Evolutionary conservation across 2,329 filamentous ascomycete species (phyloP).

Genomic region (Colletotrichum salicis): DNA sequence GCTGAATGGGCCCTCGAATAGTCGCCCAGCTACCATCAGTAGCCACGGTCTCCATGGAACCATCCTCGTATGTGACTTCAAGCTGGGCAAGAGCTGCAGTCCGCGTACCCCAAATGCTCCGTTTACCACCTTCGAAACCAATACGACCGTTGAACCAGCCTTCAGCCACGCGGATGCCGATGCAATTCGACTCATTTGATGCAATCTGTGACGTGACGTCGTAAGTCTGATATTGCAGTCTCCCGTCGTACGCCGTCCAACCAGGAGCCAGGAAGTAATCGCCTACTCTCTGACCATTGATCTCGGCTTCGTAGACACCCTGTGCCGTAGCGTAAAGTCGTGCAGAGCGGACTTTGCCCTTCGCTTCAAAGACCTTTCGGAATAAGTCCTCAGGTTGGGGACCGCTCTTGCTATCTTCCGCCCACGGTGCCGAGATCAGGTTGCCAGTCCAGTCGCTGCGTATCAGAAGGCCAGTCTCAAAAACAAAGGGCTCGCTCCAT

Average conservation of each 20-base stretch:
- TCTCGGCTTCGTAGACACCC: slow-evolving; percentile 57
- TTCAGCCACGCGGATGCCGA: slow-evolving; percentile 55
- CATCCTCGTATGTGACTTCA: slow-evolving; percentile 12
- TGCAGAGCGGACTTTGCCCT: not conserved
- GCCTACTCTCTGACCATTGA: slow-evolving; percentile 57
- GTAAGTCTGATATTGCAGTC: slow-evolving; percentile 64
- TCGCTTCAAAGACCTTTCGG: slow-evolving; percentile 45
- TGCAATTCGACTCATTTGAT: slow-evolving; percentile 43
- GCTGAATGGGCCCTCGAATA: slow-evolving; percentile 13
- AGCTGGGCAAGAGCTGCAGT: slow-evolving; percentile 16
- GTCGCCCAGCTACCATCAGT: slow-evolving; percentile 10
- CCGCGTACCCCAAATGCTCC: slow-evolving; percentile 41
- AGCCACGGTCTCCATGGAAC: not conserved
- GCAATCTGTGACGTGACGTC: slow-evolving; percentile 57
- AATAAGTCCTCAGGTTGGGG: slow-evolving; percentile 38
- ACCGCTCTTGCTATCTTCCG: not conserved
- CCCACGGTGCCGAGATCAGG: not conserved
- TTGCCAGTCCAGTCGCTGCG: not conserved
- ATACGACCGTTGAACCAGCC: slow-evolving; percentile 55
- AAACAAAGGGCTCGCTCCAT: not conserved
- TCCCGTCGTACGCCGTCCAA: slow-evolving; percentile 61
- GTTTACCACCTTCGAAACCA: slow-evolving; percentile 23
- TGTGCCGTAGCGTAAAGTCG: slow-evolving; percentile 58
- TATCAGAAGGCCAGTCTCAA: not conserved
- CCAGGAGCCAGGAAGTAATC: slow-evolving; percentile 59